These are phyloP conservation scores for Gossypium gossypioides DNA, from an alignment of 441 rosid genomes.

Conservation along the genomic window DNA sequence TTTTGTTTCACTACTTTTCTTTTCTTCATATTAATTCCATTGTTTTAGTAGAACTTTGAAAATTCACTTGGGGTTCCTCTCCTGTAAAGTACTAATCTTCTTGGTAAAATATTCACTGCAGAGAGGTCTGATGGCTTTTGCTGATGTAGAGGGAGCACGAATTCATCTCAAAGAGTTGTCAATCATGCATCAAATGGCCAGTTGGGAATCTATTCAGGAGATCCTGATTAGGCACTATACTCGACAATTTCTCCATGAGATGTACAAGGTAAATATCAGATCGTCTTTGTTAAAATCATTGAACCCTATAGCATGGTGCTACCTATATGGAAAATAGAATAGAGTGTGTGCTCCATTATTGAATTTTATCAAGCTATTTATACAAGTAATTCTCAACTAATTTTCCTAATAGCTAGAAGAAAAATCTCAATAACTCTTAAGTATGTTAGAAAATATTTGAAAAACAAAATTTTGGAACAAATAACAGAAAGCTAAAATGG, in stretches of 20 bases:
- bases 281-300: background rate
- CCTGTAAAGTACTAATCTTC: background rate
- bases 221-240: conserved; percentile 74
- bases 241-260: conserved; percentile 87
- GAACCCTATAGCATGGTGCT: background rate
- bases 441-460: no score
- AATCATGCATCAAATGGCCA: conserved; percentile 80
- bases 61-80: background rate
- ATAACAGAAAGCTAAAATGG: no score
- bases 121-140: conserved; percentile 96
- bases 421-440: no score
- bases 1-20: background rate
- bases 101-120: conserved; percentile 24
- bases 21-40: background rate
- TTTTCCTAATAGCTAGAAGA: no score
- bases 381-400: no score
- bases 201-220: conserved; percentile 92
- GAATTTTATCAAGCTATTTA: no score
- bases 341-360: no score
- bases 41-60: background rate
- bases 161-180: conserved; percentile 77
- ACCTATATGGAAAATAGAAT: background rate
- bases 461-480: no score
- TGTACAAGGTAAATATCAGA: conserved; percentile 62
- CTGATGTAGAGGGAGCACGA: conserved; percentile 92